Conservation (phyloP, 352 stramenopile species). For the Phytophthora pinifolia region DNA sequence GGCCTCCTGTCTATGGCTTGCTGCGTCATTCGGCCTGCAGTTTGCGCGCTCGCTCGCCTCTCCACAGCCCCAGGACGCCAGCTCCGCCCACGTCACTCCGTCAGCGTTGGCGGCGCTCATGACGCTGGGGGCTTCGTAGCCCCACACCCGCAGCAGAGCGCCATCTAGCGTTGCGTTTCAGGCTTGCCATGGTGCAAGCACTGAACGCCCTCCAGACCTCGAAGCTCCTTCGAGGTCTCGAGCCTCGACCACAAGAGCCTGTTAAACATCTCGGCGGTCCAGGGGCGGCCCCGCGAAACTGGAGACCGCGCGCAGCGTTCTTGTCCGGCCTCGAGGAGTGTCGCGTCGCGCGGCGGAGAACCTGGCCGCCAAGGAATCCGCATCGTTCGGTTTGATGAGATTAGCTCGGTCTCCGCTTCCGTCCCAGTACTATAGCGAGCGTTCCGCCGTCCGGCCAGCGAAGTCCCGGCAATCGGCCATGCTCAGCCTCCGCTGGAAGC, state of each 20-base stretch:
- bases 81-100: constrained; percentile 1
- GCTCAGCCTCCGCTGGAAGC: too few species aligned
- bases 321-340: constrained; percentile 15
- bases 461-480: too few species aligned
- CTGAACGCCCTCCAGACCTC: constrained; percentile 21
- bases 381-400: background rate
- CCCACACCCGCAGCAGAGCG: background rate
- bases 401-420: too few species aligned
- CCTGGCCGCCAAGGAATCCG: background rate
- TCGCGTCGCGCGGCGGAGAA: too few species aligned
- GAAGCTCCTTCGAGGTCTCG: constrained; percentile 13
- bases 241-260: constrained; percentile 8
- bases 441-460: too few species aligned
- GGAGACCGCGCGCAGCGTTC: constrained; percentile 5
- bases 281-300: constrained; percentile 22
- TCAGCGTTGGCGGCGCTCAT: constrained; percentile 16
- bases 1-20: constrained; percentile 37
- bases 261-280: constrained; percentile 16
- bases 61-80: constrained; percentile 12
- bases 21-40: constrained; percentile 49
- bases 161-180: constrained; percentile 19
- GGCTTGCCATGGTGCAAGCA: constrained; percentile 3
- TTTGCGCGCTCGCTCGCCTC: constrained; percentile 38
- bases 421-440: too few species aligned
- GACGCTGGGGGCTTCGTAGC: constrained; percentile 4